phyloP scores from a whole-genome alignment of 495 filamentous ascomycete species.

The Hypomontagnella submonticulosa region DNA sequence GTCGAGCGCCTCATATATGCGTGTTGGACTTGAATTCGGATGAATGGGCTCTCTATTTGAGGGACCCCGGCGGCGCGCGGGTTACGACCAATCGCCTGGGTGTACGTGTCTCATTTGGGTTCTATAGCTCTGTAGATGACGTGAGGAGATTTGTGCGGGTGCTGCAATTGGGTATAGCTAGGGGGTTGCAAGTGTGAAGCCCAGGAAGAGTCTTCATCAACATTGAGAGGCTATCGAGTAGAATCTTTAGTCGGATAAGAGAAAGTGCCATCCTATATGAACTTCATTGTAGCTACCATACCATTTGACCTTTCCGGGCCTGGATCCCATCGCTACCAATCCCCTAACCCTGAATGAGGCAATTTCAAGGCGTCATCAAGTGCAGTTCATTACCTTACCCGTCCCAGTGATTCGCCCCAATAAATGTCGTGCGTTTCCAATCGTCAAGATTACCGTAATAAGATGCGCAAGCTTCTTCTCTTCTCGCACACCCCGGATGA shows the following conservation, averaged over 20 bases:
- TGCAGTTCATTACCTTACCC: too few species aligned
- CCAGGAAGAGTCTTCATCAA: neutral
- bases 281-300: too few species aligned
- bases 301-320: too few species aligned
- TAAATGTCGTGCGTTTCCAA: conserved; percentile 23
- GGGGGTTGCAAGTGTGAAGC: conserved; percentile 1
- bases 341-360: too few species aligned
- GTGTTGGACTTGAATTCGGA: conserved; percentile 25
- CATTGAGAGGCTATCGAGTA: neutral
- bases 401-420: neutral
- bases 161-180: conserved; percentile 16
- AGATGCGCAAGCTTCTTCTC: conserved; percentile 21
- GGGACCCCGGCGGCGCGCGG: conserved; percentile 3
- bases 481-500: neutral
- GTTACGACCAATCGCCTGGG: conserved; percentile 38
- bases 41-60: conserved; percentile 28
- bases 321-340: too few species aligned
- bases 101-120: conserved; percentile 39
- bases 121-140: conserved; percentile 38
- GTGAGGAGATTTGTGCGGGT: conserved; percentile 32
- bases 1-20: conserved; percentile 40
- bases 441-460: conserved; percentile 34
- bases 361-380: too few species aligned
- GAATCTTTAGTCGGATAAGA: too few species aligned
- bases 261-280: too few species aligned